A percentile compares a stretch with the other conserved stretches of the same genome.
phyloP scores from a whole-genome alignment of 306 rosid genomes.

The Vigna radiata region DNA sequence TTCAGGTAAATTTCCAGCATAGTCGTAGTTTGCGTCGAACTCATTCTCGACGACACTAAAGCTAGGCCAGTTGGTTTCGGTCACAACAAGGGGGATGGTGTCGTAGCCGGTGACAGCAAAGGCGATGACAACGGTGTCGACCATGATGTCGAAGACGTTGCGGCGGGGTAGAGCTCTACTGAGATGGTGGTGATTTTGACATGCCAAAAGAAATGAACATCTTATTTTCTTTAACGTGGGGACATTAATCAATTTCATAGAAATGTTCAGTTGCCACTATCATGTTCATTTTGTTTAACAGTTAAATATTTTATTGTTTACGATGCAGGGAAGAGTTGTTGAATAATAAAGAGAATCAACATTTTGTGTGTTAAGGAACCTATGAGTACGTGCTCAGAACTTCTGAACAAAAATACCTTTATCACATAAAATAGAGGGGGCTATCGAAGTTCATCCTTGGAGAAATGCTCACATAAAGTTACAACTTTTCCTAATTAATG shows the following conservation, averaged over 20 bases:
- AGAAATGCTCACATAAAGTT: slow-evolving; percentile 59
- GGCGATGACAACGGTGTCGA: no score
- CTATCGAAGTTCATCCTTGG: slow-evolving; percentile 43
- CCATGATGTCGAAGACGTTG: no score
- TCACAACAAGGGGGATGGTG: no score
- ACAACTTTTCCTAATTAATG: slow-evolving; percentile 81
- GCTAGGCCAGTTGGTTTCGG: no score
- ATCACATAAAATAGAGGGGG: slow-evolving; percentile 39
- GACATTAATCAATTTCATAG: not conserved
- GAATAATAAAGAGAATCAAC: slow-evolving; percentile 42
- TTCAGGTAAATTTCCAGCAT: no score
- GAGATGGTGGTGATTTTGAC: no score
- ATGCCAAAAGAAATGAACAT: slow-evolving; percentile 37
- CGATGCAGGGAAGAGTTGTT: slow-evolving; percentile 49
- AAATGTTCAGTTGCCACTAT: slow-evolving; percentile 17
- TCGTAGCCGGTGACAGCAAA: no score
- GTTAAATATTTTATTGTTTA: slow-evolving; percentile 20
- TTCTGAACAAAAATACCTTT: slow-evolving; percentile 26
- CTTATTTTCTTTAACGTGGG: slow-evolving; percentile 18
- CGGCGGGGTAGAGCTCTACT: no score
- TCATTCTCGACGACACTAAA: no score
- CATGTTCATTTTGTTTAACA: slow-evolving; percentile 19
- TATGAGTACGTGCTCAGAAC: slow-evolving; percentile 29
- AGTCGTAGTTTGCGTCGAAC: no score
- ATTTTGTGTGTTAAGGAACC: slow-evolving; percentile 44